Evolutionary conservation across 1,284 basidiomycete genomes (phyloP), one percentile per base, ranked within the genome.

Genomic region (Malassezia globosa): DNA sequence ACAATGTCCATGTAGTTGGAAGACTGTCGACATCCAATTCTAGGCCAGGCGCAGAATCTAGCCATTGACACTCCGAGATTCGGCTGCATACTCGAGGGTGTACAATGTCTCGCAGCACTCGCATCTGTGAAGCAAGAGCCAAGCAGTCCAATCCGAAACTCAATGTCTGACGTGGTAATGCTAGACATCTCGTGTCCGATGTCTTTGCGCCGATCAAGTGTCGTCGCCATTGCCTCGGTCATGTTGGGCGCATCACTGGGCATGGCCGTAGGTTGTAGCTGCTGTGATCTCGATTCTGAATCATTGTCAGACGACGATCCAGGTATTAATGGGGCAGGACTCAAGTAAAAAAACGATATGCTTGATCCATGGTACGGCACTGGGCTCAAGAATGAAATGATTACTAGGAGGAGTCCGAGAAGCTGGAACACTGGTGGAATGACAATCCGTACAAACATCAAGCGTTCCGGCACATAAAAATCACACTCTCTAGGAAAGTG

Each of bases 271-370:
- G 29, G 11, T 18, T 8, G 13, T 11, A 19, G 35, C 8, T 8
- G 7, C 7, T 8, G 13, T 18, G 37, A 18, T 8, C 10, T 18
- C 19, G 19, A 14, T 6, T 8, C 14, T 22, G 37, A 10, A 31
- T 8, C 8, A 31, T 31, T 39, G 10, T 18, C 21, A 8, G 35
- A 18, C 19, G 35, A 18, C 16, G 35, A 7, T 8, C 14, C 35
- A 18, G n/a, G 6, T 5, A 22, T 39, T 6, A 10, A n/a, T 1
- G 33, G 14, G 1, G 21, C 24, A 21, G 50, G 44, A 18, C 34
- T 37, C 13, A 52, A 37, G 24, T 52, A 52, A 8, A 52, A n/a
- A 16, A 52, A 24, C 39, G 50, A 47, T 5, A 52, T 38, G 31
- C 39, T 42, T n/a, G 50, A 52, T 16, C 24, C 22, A 36, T 52